Evolutionary conservation across 1,284 basidiomycete genomes (phyloP), one percentile per base, ranked within the genome.

Genomic region (Agroathelia rolfsii): DNA sequence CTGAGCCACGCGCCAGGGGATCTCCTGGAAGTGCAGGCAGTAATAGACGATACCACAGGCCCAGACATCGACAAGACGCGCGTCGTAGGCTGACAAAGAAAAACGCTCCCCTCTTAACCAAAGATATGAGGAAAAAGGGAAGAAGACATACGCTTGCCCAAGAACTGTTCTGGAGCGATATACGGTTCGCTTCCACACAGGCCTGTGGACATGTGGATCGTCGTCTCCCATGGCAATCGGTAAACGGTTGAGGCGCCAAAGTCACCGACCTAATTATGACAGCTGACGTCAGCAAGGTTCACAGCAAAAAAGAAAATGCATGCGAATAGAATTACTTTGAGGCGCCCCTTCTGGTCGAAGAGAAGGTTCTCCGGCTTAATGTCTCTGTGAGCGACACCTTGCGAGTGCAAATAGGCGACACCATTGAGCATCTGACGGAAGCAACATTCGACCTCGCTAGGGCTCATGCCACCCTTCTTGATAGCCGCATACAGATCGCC

Each of bases 241-340:
- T 97, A 98, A 24, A 98, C 94, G 26, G 96, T 97, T 20, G 89
- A 94, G 11, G 94, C 94, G 38, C 94, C 95, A 54, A 97, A 98
- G 57, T 98, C 94, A 43, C 94, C 95, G 47, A 97, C 96, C 86
- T 88, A 54, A 6, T 19, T 6, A 40, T 5, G 24, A 17, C 24
- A 30, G 34, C 11, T n/a, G 32, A 20, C 13, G 32, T 43, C 42
- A 41, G 42, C 40, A 40, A 39, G 35, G 7, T 37, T 18, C 34
- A 29, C 24, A 24, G 27, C 30, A 36, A n/a, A n/a, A n/a, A n/a
- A 40, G 28, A 27, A 23, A 15, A 43, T 34, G 33, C 23, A 33
- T 44, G 42, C 41, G 46, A 37, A 17, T 23, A 16, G 20, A 55
- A 57, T 35, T 46, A 85, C 83, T 80, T 98, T 98, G 59, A 98